A percentile compares a stretch with the other conserved stretches of the same genome.
Conservation (phyloP, 225 moss, liverwort and hornwort species). For the Neckera pumila region DNA sequence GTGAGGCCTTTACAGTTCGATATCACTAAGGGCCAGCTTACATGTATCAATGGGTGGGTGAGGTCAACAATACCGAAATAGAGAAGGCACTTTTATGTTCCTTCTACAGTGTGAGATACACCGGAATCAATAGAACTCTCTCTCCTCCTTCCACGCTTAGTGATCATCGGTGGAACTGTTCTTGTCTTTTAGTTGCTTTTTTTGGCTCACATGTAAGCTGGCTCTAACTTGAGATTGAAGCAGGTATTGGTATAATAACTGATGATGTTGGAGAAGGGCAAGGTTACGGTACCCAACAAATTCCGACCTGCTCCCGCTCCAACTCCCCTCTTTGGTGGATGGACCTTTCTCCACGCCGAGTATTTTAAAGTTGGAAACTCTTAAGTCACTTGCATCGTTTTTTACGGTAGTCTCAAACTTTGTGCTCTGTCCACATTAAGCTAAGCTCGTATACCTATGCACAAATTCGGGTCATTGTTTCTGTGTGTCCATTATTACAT, state of each 20-base stretch:
- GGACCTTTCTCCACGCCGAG: neutral
- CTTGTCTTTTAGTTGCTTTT: too few relatives aligned
- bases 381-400: neutral
- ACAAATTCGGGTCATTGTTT: neutral
- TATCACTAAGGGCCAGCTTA: too few relatives aligned
- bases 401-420: neutral
- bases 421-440: neutral
- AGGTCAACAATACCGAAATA: too few relatives aligned
- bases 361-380: neutral
- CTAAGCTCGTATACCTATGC: neutral
- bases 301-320: too few relatives aligned
- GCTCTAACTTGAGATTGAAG: neutral
- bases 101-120: too few relatives aligned
- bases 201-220: too few relatives aligned
- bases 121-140: too few relatives aligned
- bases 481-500: neutral
- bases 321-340: slow-evolving; percentile 16
- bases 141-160: too few relatives aligned
- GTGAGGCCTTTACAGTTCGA: neutral
- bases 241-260: neutral
- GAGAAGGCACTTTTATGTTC: too few relatives aligned
- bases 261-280: neutral
- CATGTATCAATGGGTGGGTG: too few relatives aligned
- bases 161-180: too few relatives aligned
- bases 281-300: neutral